A percentile compares a stretch with the other conserved stretches of the same genome.
These are phyloP conservation scores for Saccharata proteae DNA, from an alignment of 2,329 filamentous ascomycete genomes.

Conservation along the genomic window DNA sequence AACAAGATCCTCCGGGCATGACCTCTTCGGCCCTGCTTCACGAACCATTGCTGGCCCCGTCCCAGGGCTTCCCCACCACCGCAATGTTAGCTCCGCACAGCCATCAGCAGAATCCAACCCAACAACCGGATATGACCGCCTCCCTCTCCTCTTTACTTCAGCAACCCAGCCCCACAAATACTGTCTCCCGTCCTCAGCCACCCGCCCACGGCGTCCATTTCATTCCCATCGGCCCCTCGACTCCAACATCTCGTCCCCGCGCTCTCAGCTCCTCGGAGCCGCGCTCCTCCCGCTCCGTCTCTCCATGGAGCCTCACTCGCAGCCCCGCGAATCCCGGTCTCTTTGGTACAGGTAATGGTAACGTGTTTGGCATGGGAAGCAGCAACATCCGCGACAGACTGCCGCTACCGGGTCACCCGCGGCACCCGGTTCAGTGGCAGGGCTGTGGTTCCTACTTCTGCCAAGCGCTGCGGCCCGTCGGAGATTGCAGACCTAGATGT, in stretches of 20 bases:
- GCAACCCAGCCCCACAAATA: not conserved
- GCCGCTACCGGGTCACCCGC: constrained; percentile 26
- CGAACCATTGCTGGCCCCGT: not conserved
- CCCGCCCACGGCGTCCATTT: constrained; percentile 13
- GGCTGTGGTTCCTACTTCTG: constrained; percentile 32
- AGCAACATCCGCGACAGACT: constrained; percentile 14
- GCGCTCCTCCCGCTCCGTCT: constrained; percentile 18
- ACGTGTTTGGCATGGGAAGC: too few relatives aligned
- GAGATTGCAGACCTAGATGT: constrained; percentile 26
- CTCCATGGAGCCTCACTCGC: constrained; percentile 17
- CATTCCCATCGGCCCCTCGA: constrained; percentile 20
- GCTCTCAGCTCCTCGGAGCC: constrained; percentile 26
- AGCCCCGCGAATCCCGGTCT: constrained; percentile 15
- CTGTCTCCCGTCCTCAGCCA: not conserved
- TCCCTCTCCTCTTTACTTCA: too few relatives aligned
- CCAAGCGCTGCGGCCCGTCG: constrained; percentile 24
- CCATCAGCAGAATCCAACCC: too few relatives aligned
- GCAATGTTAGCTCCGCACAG: too few relatives aligned
- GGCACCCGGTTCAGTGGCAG: constrained; percentile 32
- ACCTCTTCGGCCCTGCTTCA: not conserved
- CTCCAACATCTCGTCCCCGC: constrained; percentile 21
- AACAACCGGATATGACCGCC: too few relatives aligned
- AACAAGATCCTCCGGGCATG: not conserved
- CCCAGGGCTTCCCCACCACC: constrained; percentile 1
- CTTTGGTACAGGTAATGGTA: too few relatives aligned